Base-by-base conservation (phyloP, 768 basidiomycete species). In the Lactifluus rugatus region DNA sequence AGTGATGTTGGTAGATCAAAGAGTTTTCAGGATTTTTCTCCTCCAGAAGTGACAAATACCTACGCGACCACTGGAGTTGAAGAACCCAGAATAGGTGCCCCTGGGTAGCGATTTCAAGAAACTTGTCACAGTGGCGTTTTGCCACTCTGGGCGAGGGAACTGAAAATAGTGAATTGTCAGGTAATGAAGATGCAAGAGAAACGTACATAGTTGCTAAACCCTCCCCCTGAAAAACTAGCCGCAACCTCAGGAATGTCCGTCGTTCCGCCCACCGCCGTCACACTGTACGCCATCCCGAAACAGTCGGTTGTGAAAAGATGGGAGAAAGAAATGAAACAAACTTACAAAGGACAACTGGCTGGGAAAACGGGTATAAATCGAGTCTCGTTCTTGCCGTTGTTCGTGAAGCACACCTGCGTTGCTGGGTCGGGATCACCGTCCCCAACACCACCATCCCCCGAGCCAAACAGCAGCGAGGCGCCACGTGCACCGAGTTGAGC, bases 211-310 rank as follows among this genome's bases (percentile, higher is more conserved):
- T 86, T 74, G 65, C 84, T 86, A 71, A 87, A 89, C 2, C 87
- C 85, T 34, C 87, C 87, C 1, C 85, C 83, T 13, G 84, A 86
- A 72, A 86, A 83, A 61, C 60, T 67, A 1, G 77, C 78, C 0
- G 80, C 81, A 14, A 74, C 73, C 67, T 89, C 86, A 0, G 84
- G 85, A 46, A 85, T 70, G 49, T 48, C 9, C 37, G 70, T 70
- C 1, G 87, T 88, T 5, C 80, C 87, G 11, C 87, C 87, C 2
- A 89, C 87, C 5, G 81, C 63, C 2, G 87, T 89, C 21, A 87
- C 84, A 36, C 62, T 63, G 42, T 31, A 21, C 57, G 82, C 84
- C n/a, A 7, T 16, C 46, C 23, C 23, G 10, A 34, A 31, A 19
- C 5, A 17, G 31, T 39, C 46, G n/a, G 45, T 52, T 17, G 32